Conservation (phyloP, 371 early-diverging fungal genomes). For the Mucor piriformis region DNA sequence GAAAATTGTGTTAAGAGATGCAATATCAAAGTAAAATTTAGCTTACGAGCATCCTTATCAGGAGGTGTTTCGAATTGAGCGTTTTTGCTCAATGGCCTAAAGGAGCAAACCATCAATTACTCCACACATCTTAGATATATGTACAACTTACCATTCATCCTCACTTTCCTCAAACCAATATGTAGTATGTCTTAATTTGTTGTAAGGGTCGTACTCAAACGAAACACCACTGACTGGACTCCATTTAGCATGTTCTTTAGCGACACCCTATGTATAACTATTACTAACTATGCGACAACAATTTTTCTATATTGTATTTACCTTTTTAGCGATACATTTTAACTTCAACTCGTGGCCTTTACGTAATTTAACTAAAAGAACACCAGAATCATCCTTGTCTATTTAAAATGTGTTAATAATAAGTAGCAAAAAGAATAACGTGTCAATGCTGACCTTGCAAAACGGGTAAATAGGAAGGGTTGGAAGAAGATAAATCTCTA, state of each 20-base stretch:
- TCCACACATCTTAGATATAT: neutral
- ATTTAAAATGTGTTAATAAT: neutral
- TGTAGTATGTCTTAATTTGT: slow-evolving; percentile 88
- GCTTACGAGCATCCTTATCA: slow-evolving; percentile 62
- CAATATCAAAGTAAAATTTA: neutral
- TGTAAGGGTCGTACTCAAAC: slow-evolving; percentile 98
- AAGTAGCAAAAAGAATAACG: neutral
- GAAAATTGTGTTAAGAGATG: neutral
- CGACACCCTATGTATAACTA: slow-evolving; percentile 76
- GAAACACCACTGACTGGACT: slow-evolving; percentile 92
- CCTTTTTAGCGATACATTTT: slow-evolving; percentile 86
- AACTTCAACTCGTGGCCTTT: slow-evolving; percentile 92
- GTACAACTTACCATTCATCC: slow-evolving; percentile 75
- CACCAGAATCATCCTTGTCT: slow-evolving; percentile 74
- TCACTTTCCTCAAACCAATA: slow-evolving; percentile 95
- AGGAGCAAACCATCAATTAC: neutral
- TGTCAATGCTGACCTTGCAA: slow-evolving; percentile 50
- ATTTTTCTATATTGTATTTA: slow-evolving; percentile 6
- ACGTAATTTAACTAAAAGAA: slow-evolving; percentile 90
- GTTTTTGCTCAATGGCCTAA: slow-evolving; percentile 76
- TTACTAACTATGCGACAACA: neutral
- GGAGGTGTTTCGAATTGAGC: slow-evolving; percentile 71
- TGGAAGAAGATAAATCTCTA: slow-evolving; percentile 77
- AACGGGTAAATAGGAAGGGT: slow-evolving; percentile 81
- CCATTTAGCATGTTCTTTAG: slow-evolving; percentile 99